Evolutionary conservation across 768 basidiomycete species (phyloP).

Genomic region (Trametes maxima): DNA sequence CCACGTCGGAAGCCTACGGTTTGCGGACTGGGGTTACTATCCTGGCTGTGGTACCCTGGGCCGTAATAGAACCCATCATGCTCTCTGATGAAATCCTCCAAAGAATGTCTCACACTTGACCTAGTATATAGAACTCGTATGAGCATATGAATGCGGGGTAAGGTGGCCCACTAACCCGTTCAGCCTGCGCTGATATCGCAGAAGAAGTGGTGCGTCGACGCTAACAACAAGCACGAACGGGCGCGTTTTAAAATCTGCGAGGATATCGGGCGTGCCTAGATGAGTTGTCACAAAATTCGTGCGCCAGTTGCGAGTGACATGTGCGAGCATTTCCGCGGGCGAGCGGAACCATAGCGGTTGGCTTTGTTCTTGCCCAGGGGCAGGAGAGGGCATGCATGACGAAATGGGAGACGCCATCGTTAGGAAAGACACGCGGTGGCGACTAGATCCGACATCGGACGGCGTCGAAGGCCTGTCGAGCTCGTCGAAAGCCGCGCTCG

Average conservation of each 20-base stretch:
- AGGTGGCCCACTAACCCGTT: slow-evolving; percentile 2
- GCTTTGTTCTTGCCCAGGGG: slow-evolving; percentile 10
- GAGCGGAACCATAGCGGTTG: slow-evolving; percentile 44
- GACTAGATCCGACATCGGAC: neutral
- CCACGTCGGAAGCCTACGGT: neutral
- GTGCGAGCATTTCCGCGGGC: slow-evolving; percentile 59
- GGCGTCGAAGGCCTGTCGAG: neutral
- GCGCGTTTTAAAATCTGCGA: slow-evolving; percentile 75
- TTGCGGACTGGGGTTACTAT: neutral
- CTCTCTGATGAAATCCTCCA: slow-evolving; percentile 74
- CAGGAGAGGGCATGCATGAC: slow-evolving; percentile 29
- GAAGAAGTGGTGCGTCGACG: slow-evolving; percentile 79
- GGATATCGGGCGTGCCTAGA: slow-evolving; percentile 52
- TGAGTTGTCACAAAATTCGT: slow-evolving; percentile 81
- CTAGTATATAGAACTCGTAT: slow-evolving; percentile 5
- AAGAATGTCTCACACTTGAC: slow-evolving; percentile 35
- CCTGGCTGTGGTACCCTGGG: neutral
- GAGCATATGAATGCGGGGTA: neutral
- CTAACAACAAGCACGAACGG: slow-evolving; percentile 89
- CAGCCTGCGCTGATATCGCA: slow-evolving; percentile 57
- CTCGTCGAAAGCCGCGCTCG: neutral
- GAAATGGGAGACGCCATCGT: slow-evolving; percentile 29
- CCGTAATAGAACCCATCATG: slow-evolving; percentile 76
- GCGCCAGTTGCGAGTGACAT: slow-evolving; percentile 83
- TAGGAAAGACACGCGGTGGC: slow-evolving; percentile 27